Evolutionary conservation across 2,329 filamentous ascomycete genomes (phyloP).

Genomic region (Arthrinium puccinioides): DNA sequence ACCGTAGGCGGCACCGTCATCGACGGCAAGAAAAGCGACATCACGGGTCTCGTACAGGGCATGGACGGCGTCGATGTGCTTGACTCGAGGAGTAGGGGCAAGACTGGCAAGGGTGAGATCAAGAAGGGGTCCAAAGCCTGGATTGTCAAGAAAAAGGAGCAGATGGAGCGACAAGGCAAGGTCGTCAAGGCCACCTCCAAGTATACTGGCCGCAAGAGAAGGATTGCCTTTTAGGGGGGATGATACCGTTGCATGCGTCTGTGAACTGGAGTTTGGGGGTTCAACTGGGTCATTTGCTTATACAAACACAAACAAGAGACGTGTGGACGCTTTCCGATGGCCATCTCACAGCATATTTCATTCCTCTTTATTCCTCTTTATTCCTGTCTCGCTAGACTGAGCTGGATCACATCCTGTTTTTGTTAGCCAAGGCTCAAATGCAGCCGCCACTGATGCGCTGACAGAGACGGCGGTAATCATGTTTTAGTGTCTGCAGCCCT

Average conservation of each 20-base stretch:
- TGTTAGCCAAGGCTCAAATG: no score
- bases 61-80: slow-evolving; percentile 84
- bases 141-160: slow-evolving; percentile 82
- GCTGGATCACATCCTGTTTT: no score
- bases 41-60: slow-evolving; percentile 80
- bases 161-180: slow-evolving; percentile 92
- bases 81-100: slow-evolving; percentile 54
- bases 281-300: no score
- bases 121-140: slow-evolving; percentile 81
- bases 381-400: no score
- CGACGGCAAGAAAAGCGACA: slow-evolving; percentile 59
- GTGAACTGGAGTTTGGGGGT: slow-evolving; percentile 16
- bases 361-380: no score
- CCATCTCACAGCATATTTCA: no score
- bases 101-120: slow-evolving; percentile 41
- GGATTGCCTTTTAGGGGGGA: slow-evolving; percentile 58
- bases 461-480: no score
- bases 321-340: no score
- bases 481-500: no score
- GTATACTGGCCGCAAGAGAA: slow-evolving; percentile 86
- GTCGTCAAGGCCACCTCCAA: slow-evolving; percentile 87
- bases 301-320: no score
- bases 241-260: slow-evolving; percentile 17
- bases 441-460: no score
- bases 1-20: slow-evolving; percentile 65